Base-by-base conservation (phyloP, 257 asterid genomes). In the Salvia hispanica region DNA sequence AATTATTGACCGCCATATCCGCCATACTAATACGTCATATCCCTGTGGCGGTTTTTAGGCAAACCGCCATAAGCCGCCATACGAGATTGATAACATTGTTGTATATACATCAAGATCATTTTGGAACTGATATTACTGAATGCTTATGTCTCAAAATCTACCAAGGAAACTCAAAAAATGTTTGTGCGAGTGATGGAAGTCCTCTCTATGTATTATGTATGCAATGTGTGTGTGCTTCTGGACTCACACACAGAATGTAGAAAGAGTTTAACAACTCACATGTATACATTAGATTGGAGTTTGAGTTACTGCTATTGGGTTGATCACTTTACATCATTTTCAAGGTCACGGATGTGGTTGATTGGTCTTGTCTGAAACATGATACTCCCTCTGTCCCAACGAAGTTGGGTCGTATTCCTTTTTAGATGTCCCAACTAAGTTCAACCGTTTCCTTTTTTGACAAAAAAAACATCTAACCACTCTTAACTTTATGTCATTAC, bases 221-320 rank as follows among this genome's bases (percentile, higher is more conserved):
- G 31, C 31, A 25, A 25, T 25, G 54, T 28, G 5, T 25, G 55
- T n/a, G 9, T 63, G 57, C 14, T 25, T 63, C n/a, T 25, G 28
- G 37, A 9, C 31, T 25, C 31, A 25, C 31, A 13, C 25, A 57
- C 44, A 51, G 13, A 39, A 39, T 8, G 43, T 39, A 6, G 6
- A 39, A 39, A 39, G 43, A 39, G 43, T 39, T 8, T 9, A 25
- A 25, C 43, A 39, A 39, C 43, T 39, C 9, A 0, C 34, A 15
- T 40, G 5, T 15, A 25, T 25, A 25, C 42, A 40, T 21, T 7
- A 8, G 43, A 47, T 37, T 34, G 16, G 67, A 8, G 62, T 51
- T 58, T 48, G 47, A 21, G 70, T 72, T 65, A 34, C 70, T 34
- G 48, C 15, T 50, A 7, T 50, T 65, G 58, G 72, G 42, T 40